phyloP scores from a whole-genome alignment of 176 grass and related monocot species.

The Zoysia japonica region DNA sequence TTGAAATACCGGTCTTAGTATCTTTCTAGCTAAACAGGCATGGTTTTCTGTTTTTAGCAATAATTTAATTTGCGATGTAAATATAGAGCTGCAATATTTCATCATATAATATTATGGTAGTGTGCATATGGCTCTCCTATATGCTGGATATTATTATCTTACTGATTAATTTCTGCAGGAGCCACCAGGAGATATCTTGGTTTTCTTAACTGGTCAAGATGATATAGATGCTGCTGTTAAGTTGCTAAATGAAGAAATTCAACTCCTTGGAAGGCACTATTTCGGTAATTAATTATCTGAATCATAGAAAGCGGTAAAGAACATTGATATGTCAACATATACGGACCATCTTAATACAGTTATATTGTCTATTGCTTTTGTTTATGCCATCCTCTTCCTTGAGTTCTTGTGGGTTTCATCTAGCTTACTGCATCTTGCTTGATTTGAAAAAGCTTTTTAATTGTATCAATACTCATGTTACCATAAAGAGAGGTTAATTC shows the following conservation, averaged over 20 bases:
- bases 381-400: not conserved
- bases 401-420: not conserved
- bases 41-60: not conserved
- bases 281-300: conserved; percentile 50
- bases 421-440: not conserved
- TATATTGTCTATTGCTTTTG: not conserved
- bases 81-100: conserved; percentile 23
- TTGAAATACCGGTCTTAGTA: not conserved
- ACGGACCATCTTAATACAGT: not conserved
- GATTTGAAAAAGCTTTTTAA: not conserved
- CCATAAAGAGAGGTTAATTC: not conserved
- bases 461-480: not conserved
- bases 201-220: conserved; percentile 95
- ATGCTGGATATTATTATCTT: not conserved
- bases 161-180: conserved; percentile 50
- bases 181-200: conserved; percentile 83
- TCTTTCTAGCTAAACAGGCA: not conserved
- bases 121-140: not conserved
- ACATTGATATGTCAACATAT: not conserved
- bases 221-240: conserved; percentile 85
- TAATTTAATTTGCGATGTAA: conserved; percentile 1
- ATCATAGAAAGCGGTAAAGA: conserved; percentile 23
- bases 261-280: conserved; percentile 49
- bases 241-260: conserved; percentile 73
- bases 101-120: not conserved